A percentile compares a stretch with the other conserved stretches of the same genome.
Conservation (phyloP, 129 eudicot genomes). For the Artemisia tridentata region DNA sequence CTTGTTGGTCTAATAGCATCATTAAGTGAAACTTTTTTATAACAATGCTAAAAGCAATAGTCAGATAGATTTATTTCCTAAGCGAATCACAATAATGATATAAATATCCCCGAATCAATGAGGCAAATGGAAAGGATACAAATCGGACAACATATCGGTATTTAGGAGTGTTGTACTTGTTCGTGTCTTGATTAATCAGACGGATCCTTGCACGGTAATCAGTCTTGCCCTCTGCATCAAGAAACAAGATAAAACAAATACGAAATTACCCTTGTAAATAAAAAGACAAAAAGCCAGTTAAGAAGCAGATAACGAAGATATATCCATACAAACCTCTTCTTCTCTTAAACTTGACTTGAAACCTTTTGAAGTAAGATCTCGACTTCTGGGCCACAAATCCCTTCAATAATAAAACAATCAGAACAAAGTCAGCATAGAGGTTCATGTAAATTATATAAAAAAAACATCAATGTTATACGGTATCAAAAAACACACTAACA, state of each 20-base stretch:
- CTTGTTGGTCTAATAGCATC: slow-evolving; percentile 41
- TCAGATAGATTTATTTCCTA: neutral
- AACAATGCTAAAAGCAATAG: too few species aligned
- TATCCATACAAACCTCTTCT: slow-evolving; percentile 40
- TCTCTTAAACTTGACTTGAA: slow-evolving; percentile 64
- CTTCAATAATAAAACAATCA: slow-evolving; percentile 22
- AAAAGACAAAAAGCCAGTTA: neutral
- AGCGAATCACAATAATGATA: neutral
- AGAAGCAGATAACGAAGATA: slow-evolving; percentile 6
- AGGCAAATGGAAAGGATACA: slow-evolving; percentile 33
- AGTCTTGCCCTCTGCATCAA: slow-evolving; percentile 54
- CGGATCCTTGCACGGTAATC: slow-evolving; percentile 66
- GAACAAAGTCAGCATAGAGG: neutral
- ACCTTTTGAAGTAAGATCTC: slow-evolving; percentile 54
- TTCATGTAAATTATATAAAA: neutral
- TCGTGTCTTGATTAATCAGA: slow-evolving; percentile 58
- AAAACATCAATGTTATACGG: too few species aligned
- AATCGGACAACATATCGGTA: slow-evolving; percentile 60
- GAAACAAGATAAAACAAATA: neutral
- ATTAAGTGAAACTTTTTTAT: slow-evolving; percentile 19
- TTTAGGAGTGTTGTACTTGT: slow-evolving; percentile 62
- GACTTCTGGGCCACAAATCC: slow-evolving; percentile 49
- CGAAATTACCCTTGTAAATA: neutral
- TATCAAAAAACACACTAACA: too few species aligned
- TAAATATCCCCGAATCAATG: neutral